These are phyloP conservation scores for Filobasidium wieringae DNA, from an alignment of 768 basidiomycete species.

Conservation along the genomic window DNA sequence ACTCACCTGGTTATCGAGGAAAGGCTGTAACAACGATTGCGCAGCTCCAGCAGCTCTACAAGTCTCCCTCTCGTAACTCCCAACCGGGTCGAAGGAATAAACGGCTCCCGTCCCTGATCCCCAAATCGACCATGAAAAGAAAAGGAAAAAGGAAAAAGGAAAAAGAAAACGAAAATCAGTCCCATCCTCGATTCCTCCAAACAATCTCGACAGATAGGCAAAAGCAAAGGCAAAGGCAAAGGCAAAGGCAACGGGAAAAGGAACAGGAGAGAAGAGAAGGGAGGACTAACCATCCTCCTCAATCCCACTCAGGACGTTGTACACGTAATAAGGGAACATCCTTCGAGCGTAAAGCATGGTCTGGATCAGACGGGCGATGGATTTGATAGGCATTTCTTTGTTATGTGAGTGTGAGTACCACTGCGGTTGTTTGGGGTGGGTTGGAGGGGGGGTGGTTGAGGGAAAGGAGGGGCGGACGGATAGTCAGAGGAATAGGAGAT, in stretches of 20 bases:
- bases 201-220: not conserved
- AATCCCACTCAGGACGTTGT: conserved; percentile 89
- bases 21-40: conserved; percentile 87
- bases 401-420: conserved; percentile 97
- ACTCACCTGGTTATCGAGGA: conserved; percentile 94
- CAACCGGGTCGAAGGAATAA: conserved; percentile 99
- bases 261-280: not conserved
- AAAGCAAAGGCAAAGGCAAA: not conserved
- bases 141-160: not conserved
- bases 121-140: not conserved
- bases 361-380: conserved; percentile 95
- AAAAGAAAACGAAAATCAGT: not conserved
- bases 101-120: conserved; percentile 77
- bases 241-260: too few relatives aligned
- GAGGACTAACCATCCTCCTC: conserved; percentile 76
- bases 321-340: conserved; percentile 89
- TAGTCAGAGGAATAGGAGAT: not conserved
- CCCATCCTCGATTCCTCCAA: not conserved
- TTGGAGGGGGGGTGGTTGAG: not conserved
- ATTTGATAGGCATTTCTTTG: conserved; percentile 91
- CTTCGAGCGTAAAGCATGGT: conserved; percentile 79
- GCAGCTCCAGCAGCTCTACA: conserved; percentile 95
- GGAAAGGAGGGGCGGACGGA: not conserved
- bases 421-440: conserved; percentile 43
- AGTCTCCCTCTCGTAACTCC: conserved; percentile 91